These are phyloP conservation scores for Nissolia schottii DNA, from an alignment of 306 rosid species.

Conservation along the genomic window DNA sequence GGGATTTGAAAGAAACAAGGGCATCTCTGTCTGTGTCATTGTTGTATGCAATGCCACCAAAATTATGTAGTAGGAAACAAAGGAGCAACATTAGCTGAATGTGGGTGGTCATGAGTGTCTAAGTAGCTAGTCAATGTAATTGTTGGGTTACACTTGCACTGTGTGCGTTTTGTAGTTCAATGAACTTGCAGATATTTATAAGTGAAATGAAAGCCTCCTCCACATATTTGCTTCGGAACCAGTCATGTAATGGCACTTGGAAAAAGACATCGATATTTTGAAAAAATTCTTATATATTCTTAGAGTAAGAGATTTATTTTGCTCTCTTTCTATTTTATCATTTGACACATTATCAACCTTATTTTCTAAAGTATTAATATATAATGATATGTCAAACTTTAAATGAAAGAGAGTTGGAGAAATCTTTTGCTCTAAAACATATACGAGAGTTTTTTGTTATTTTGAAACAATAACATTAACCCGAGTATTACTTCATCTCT, in stretches of 20 bases:
- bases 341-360: too few relatives aligned
- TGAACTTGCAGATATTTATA: neutral
- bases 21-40: conserved; percentile 9
- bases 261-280: neutral
- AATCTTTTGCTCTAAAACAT: too few relatives aligned
- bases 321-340: too few relatives aligned
- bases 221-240: neutral
- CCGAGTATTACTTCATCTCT: too few relatives aligned
- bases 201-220: neutral
- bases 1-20: conserved; percentile 32
- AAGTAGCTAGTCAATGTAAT: neutral
- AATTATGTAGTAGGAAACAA: neutral
- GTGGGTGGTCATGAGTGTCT: neutral
- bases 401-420: too few relatives aligned
- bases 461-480: too few relatives aligned
- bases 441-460: too few relatives aligned
- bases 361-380: too few relatives aligned
- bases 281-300: too few relatives aligned
- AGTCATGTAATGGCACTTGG: neutral
- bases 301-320: too few relatives aligned
- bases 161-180: neutral
- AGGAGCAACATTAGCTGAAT: neutral
- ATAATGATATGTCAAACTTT: too few relatives aligned
- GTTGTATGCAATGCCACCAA: conserved; percentile 1
- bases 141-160: neutral